Evolutionary conservation across 2,329 filamentous ascomycete species (phyloP).

Genomic region (Sporothrix phasma): DNA sequence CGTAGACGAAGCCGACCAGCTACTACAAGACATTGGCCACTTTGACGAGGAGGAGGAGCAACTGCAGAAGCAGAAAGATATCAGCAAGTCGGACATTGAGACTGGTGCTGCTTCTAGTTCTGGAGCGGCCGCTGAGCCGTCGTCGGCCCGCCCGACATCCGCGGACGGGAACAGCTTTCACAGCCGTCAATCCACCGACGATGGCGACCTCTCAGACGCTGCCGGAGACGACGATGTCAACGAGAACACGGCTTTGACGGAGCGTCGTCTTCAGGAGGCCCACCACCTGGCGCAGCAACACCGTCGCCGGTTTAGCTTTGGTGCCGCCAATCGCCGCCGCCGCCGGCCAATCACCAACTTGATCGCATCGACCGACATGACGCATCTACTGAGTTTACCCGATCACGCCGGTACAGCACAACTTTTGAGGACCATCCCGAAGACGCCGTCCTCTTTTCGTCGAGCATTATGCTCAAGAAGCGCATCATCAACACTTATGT

Average conservation of each 20-base stretch:
- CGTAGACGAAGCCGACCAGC: constrained; percentile 63
- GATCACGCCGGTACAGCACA: constrained; percentile 52
- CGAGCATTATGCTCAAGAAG: constrained; percentile 83
- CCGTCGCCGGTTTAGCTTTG: constrained; percentile 32
- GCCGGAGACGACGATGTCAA: constrained; percentile 40
- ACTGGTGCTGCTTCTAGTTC: constrained; percentile 14
- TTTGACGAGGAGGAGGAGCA: constrained; percentile 51
- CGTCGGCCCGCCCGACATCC: constrained; percentile 3
- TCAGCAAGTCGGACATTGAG: not conserved
- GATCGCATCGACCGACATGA: constrained; percentile 43
- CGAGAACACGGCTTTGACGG: constrained; percentile 45
- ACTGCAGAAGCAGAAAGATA: constrained; percentile 8
- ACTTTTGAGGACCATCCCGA: constrained; percentile 72
- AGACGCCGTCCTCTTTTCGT: constrained; percentile 55
- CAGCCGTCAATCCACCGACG: constrained; percentile 43
- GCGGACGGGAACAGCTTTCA: constrained; percentile 27
- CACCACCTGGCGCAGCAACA: constrained; percentile 16
- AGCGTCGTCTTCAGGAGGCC: constrained; percentile 16
- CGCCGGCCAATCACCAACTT: constrained; percentile 22
- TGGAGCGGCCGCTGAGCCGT: not conserved
- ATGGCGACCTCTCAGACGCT: constrained; percentile 41
- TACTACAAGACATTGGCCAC: constrained; percentile 63
- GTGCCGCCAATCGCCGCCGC: constrained; percentile 5
- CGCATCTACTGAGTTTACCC: constrained; percentile 51
- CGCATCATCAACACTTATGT: constrained; percentile 81